A percentile compares a stretch with the other conserved stretches of the same genome.
These are phyloP conservation scores for Vitis hybrid DNA, from an alignment of 177 flowering plant species.

Conservation along the genomic window DNA sequence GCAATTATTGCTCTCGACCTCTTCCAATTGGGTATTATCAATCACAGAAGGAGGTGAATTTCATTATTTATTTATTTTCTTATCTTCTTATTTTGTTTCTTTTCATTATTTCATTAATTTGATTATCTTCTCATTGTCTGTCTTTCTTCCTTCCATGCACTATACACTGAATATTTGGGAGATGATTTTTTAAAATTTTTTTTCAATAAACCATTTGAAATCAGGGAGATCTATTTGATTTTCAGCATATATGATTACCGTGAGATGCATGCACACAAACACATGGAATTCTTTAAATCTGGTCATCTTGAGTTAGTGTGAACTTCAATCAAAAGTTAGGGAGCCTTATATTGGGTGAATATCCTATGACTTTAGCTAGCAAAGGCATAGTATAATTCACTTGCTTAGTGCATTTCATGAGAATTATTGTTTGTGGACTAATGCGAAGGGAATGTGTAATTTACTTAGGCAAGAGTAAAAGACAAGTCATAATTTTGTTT, in stretches of 20 bases:
- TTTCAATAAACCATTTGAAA: neutral
- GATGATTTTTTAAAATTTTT: neutral
- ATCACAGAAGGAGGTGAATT: constrained; percentile 84
- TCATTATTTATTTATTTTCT: neutral
- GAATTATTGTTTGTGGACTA: neutral
- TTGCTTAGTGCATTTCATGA: neutral
- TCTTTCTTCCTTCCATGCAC: neutral
- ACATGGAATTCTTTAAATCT: neutral
- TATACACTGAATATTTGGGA: neutral
- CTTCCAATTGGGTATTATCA: constrained; percentile 61
- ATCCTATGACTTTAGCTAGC: neutral
- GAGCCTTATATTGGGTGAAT: too few relatives aligned
- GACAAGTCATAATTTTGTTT: too few relatives aligned
- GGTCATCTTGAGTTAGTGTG: neutral
- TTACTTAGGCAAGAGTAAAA: too few relatives aligned
- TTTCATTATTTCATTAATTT: neutral
- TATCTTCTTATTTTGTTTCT: neutral
- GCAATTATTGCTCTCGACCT: constrained; percentile 62
- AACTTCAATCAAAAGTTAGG: too few relatives aligned
- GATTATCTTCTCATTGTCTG: neutral
- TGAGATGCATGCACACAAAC: neutral
- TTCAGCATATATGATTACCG: neutral
- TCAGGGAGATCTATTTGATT: neutral
- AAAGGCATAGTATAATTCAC: neutral
- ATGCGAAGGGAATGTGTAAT: neutral